These are phyloP conservation scores for Trichophyton benhamiae DNA, from an alignment of 2,329 filamentous ascomycete species.

Conservation along the genomic window DNA sequence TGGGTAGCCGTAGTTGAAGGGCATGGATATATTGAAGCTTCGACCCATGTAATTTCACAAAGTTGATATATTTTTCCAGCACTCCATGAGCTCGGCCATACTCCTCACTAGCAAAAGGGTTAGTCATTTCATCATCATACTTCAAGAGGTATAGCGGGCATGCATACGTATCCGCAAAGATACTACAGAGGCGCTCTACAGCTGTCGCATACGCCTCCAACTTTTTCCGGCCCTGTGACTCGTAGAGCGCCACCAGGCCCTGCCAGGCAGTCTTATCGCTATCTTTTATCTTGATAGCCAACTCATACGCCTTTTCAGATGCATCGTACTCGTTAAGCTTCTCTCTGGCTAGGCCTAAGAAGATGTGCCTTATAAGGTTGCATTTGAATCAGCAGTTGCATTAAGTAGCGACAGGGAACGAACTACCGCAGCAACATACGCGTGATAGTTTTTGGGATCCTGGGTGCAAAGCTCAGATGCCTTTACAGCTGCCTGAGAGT, in stretches of 20 bases:
- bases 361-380: slow-evolving; percentile 50
- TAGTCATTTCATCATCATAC: background rate
- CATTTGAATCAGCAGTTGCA: slow-evolving; percentile 6
- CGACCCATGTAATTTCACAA: slow-evolving; percentile 60
- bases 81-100: slow-evolving; percentile 47
- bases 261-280: slow-evolving; percentile 80
- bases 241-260: slow-evolving; percentile 73
- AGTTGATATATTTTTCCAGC: slow-evolving; percentile 67
- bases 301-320: slow-evolving; percentile 62
- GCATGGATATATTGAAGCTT: slow-evolving; percentile 63
- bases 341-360: slow-evolving; percentile 73
- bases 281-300: slow-evolving; percentile 59
- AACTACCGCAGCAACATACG: slow-evolving; percentile 37
- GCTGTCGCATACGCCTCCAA: slow-evolving; percentile 63
- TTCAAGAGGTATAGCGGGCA: background rate
- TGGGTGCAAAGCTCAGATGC: slow-evolving; percentile 56
- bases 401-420: background rate
- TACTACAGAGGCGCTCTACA: slow-evolving; percentile 58
- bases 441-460: slow-evolving; percentile 72
- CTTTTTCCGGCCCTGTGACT: slow-evolving; percentile 58
- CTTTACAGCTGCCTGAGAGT: slow-evolving; percentile 59
- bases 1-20: slow-evolving; percentile 63
- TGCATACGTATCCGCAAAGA: slow-evolving; percentile 54
- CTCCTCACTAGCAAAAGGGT: slow-evolving; percentile 40
- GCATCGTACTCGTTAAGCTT: slow-evolving; percentile 59